Evolutionary conservation across 2,329 filamentous ascomycete species (phyloP).

Genomic region (Stagonosporopsis vannaccii): DNA sequence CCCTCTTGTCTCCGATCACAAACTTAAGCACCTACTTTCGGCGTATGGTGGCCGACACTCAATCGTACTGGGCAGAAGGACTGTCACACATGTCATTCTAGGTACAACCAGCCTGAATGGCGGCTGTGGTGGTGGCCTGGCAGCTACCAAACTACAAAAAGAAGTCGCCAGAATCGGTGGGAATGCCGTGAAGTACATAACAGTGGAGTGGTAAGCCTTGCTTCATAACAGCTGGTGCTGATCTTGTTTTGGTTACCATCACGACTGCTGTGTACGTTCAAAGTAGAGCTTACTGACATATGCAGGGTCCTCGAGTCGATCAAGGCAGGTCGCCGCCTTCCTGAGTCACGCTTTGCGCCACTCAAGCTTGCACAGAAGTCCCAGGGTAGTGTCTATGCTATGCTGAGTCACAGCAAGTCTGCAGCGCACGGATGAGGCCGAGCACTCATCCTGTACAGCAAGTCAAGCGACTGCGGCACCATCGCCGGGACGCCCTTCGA

Average conservation of each 20-base stretch:
- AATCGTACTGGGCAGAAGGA: constrained; percentile 72
- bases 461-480: neutral
- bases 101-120: constrained; percentile 54
- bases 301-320: constrained; percentile 82
- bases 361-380: constrained; percentile 36
- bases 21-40: constrained; percentile 78
- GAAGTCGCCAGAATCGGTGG: constrained; percentile 75
- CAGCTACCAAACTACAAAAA: constrained; percentile 79
- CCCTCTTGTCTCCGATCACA: constrained; percentile 83
- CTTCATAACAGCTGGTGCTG: neutral
- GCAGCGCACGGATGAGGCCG: constrained; percentile 18
- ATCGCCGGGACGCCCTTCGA: neutral
- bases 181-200: constrained; percentile 78
- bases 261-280: neutral
- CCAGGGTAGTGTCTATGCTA: constrained; percentile 36
- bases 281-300: constrained; percentile 21
- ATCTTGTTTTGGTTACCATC: neutral
- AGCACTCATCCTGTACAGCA: neutral
- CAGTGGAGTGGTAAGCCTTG: constrained; percentile 72
- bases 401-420: constrained; percentile 16
- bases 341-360: constrained; percentile 73
- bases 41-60: constrained; percentile 77
- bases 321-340: constrained; percentile 74
- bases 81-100: constrained; percentile 86
- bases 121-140: constrained; percentile 76